Percentiles rank a stretch among this genome's conserved stretches.
These are phyloP conservation scores for Diaporthe nobilis DNA, from an alignment of 2,329 filamentous ascomycete genomes.

Conservation along the genomic window DNA sequence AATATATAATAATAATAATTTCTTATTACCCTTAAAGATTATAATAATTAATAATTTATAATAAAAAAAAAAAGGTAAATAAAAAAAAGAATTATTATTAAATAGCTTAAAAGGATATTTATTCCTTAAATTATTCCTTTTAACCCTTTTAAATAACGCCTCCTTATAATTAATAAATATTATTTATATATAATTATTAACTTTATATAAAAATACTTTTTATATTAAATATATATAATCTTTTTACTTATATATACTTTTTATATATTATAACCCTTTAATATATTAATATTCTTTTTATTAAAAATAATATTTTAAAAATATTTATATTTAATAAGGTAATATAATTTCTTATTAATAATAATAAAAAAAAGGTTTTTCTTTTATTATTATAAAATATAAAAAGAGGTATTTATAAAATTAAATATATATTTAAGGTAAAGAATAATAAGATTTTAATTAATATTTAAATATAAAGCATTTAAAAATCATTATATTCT, in stretches of 20 bases:
- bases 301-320: no score
- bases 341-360: no score
- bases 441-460: background rate
- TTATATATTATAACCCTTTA: no score
- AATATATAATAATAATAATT: background rate
- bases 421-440: background rate
- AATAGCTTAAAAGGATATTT: background rate
- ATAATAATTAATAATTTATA: background rate
- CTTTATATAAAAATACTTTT: background rate
- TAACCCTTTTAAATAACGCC: fast-evolving
- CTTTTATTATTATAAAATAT: background rate
- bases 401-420: background rate
- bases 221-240: background rate
- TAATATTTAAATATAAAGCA: background rate
- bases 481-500: no score
- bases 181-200: background rate
- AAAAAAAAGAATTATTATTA: background rate
- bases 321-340: no score
- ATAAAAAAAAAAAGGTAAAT: no score
- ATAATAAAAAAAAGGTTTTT: background rate
- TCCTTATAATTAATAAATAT: background rate
- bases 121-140: background rate
- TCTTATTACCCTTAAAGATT: background rate
- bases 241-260: background rate
- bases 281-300: no score